These are phyloP conservation scores for Pelargonium myrrhifolium DNA, from an alignment of 441 rosid genomes.

Conservation along the genomic window DNA sequence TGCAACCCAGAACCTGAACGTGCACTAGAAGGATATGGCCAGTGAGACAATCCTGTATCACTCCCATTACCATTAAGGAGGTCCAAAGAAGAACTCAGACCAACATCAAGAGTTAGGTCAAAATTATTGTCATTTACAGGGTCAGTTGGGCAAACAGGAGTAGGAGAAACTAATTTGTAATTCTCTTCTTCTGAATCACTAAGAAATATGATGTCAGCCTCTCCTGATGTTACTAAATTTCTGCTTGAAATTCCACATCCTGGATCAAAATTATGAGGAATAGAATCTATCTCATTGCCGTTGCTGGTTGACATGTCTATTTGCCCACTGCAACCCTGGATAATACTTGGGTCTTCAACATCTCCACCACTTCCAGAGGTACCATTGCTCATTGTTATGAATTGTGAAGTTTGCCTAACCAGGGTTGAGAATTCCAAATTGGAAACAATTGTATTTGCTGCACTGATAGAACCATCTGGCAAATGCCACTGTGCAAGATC, in stretches of 20 bases:
- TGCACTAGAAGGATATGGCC: slow-evolving; percentile 19
- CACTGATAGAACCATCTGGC: slow-evolving; percentile 20
- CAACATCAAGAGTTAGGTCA: slow-evolving; percentile 17
- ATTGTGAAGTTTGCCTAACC: slow-evolving; percentile 8
- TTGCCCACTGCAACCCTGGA: slow-evolving; percentile 15
- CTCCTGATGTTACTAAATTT: background rate
- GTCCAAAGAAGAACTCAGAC: slow-evolving; percentile 13
- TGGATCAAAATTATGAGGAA: slow-evolving; percentile 10
- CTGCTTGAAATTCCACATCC: slow-evolving; percentile 9
- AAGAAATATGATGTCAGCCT: slow-evolving; percentile 20
- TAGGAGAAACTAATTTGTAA: slow-evolving; percentile 10
- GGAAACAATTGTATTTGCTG: slow-evolving; percentile 8
- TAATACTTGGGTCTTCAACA: slow-evolving; percentile 15
- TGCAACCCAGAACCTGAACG: slow-evolving; percentile 16
- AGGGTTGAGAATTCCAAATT: slow-evolving; percentile 11
- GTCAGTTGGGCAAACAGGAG: slow-evolving; percentile 7
- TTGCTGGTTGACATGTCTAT: slow-evolving; percentile 6
- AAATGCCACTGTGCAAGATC: slow-evolving; percentile 25
- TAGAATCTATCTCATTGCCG: slow-evolving; percentile 15
- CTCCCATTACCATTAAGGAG: slow-evolving; percentile 14
- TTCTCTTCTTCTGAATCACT: slow-evolving; percentile 30
- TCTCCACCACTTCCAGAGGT: slow-evolving; percentile 19
- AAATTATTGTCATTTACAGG: slow-evolving; percentile 1
- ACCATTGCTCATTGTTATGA: slow-evolving; percentile 21
- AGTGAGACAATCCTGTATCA: slow-evolving; percentile 12